Base-by-base conservation (phyloP, 768 basidiomycete species). In the Hysterangium stoloniferum region DNA sequence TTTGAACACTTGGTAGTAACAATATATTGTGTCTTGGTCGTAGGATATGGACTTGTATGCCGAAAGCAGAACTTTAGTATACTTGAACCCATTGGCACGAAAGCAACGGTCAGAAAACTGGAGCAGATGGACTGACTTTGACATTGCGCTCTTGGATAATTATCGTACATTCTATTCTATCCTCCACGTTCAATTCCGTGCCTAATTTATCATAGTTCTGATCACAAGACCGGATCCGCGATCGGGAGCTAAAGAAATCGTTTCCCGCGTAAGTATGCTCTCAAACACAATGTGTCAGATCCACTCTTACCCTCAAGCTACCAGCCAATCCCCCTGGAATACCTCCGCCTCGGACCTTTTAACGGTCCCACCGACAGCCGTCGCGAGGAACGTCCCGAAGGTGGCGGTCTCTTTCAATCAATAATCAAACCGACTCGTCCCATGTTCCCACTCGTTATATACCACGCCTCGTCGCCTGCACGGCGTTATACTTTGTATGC, bases 21-120 rank as follows among this genome's bases (percentile, higher is more conserved):
- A 19, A 45, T 6, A 3, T 22, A 20, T 36, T 37, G 38, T 7
- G 31, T 55, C 15, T 34, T 52, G 46, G 57, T 8, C 20, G 43
- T 54, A 93, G 90, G 89, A 94, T 57, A 72, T 95, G 72, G 89
- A 90, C 57, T 67, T 89, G 24, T 82, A 83, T 54, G 78, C 85
- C 54, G 82, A 88, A 43, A 82, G 78, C 38, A 75, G 92, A 29
- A 82, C 82, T 20, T 61, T 94, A 40, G 70, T 87, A 3, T 73
- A 86, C 64, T 73, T 80, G 3, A 83, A 85, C 5, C 68, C 77
- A 15, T 72, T 92, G 15, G 73, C 72, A 19, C 71, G 89, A 52
- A 71, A 76, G 48, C 73, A 71, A 45, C 74, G 78, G 48, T 75
- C 77, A 0, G 89, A 91, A 20, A 73, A 78, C 6, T 78, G 82